Conservation (phyloP, 148 eudicot genomes). For the Camellia granthamiana region DNA sequence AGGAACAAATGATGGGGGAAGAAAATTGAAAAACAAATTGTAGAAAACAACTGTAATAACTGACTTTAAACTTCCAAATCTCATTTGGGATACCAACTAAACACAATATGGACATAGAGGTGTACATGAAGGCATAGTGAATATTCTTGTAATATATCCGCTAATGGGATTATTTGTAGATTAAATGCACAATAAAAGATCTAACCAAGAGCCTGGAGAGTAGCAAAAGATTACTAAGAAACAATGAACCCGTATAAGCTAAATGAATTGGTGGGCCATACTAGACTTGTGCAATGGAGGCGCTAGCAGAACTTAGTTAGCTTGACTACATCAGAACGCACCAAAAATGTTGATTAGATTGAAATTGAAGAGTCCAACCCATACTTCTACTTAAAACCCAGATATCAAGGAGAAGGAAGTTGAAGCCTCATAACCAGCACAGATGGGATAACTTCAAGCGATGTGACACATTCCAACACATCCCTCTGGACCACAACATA, state of each 20-base stretch:
- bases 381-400: too few relatives aligned
- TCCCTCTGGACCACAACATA: too few relatives aligned
- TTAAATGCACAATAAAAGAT: not conserved
- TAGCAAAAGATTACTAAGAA: not conserved
- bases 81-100: not conserved
- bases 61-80: not conserved
- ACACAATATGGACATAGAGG: not conserved
- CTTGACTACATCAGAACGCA: not conserved
- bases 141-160: not conserved
- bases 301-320: not conserved
- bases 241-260: not conserved
- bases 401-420: too few relatives aligned
- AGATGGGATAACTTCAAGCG: too few relatives aligned
- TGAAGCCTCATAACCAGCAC: too few relatives aligned
- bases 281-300: not conserved
- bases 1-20: not conserved
- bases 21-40: not conserved
- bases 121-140: not conserved
- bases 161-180: not conserved
- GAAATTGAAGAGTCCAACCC: too few relatives aligned
- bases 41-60: not conserved
- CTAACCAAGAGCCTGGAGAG: not conserved
- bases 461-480: too few relatives aligned
- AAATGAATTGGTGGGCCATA: not conserved
- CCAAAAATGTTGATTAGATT: not conserved